Conservation (phyloP, 2,329 filamentous ascomycete species). For the Ophiostoma ulmi region DNA sequence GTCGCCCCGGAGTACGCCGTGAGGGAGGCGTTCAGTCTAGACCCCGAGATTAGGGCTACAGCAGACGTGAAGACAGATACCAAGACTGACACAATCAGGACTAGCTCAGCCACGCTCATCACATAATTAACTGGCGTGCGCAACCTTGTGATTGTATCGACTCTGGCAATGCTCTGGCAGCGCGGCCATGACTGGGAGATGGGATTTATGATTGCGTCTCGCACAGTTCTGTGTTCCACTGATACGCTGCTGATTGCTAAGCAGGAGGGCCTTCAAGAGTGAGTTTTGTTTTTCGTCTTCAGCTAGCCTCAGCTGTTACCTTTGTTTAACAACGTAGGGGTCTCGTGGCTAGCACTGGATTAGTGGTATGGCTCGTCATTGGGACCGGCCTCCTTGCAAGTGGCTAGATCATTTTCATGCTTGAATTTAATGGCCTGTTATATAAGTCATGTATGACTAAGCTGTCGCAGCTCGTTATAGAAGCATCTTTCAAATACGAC, state of each 20-base stretch:
- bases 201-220: slow-evolving; percentile 27
- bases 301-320: not conserved
- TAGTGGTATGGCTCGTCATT: not conserved
- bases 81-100: not conserved
- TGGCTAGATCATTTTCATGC: not conserved
- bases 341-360: not conserved
- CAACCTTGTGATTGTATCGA: slow-evolving; percentile 26
- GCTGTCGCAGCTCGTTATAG: too few relatives aligned
- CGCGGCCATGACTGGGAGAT: slow-evolving; percentile 25
- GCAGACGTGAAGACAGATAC: not conserved
- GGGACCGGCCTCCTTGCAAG: not conserved
- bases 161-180: slow-evolving; percentile 25
- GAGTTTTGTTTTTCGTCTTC: not conserved
- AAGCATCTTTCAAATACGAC: too few relatives aligned
- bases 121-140: slow-evolving; percentile 27
- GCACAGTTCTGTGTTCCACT: slow-evolving; percentile 26
- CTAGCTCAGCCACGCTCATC: slow-evolving; percentile 21
- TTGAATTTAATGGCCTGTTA: too few relatives aligned
- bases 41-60: not conserved
- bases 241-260: slow-evolving; percentile 24
- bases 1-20: slow-evolving; percentile 13
- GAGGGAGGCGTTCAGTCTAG: slow-evolving; percentile 16
- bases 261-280: slow-evolving; percentile 19
- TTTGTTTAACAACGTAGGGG: not conserved
- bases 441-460: too few relatives aligned